Evolutionary conservation across 2,329 filamentous ascomycete genomes (phyloP), one percentile per base, ranked within the genome.

Genomic region (Aspergillus sp.): DNA sequence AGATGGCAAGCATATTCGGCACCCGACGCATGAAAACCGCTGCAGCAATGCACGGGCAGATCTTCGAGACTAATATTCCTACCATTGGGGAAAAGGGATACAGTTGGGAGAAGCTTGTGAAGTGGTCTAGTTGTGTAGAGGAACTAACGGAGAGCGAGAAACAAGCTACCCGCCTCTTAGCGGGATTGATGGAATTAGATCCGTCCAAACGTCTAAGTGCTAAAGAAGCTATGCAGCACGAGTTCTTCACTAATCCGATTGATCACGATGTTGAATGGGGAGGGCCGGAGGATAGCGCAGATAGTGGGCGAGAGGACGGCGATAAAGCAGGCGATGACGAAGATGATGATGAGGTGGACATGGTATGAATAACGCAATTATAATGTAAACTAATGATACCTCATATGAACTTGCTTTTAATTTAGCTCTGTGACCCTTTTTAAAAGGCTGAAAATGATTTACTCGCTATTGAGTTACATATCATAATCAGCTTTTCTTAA

Each of bases 1-100:
- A 99, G 75, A 96, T 99, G 64, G 90, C 93, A 37, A 96, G 91
- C 58, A 96, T 99, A 60, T 97, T 98, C 72, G 95, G 95, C 50
- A 83, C 83, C 43, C 87, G 85, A 70, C 87, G 88, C 58, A 98
- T 99, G 93, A 90, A 89, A 70, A 81, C 85, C 35, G 90, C 89
- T 3, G 91, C 91, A 0, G 80, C 91, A 17, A 80, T 96, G 51
- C 95, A 99, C 70, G 95, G 95, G 1, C 90, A 93, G 68, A 87
- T 96, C 57, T 91, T 98, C 62, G 92, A 99, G 75, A 95, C 91
- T 0, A 96, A 86, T 59, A 92, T 99, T 57, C 93, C 93, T 1
- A 97, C 91, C 1, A 89, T 99, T 65, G 91, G 90, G 44, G 87
- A 90, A 64, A 85, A 87, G 44, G 95, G 95, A 0, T 96, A 96